Evolutionary conservation across 2,329 filamentous ascomycete genomes (phyloP), one percentile per base, ranked within the genome.

Genomic region (Colletotrichum tofieldiae): DNA sequence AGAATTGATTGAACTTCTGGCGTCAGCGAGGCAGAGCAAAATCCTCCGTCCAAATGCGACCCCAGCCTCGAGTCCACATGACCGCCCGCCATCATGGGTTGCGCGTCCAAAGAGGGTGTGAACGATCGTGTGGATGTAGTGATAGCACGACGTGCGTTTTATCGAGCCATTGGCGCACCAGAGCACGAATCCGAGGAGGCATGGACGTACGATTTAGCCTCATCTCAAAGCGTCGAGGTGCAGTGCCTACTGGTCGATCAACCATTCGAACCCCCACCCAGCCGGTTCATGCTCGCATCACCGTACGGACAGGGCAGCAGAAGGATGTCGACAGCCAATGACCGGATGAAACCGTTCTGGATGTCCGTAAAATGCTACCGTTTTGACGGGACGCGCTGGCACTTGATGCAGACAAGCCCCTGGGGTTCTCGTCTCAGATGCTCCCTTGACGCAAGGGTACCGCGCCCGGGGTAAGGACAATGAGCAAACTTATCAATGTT

Each of bases 321-420:
- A 26, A 43, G 52, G 5, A n/a, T 12, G n/a, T 51, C 3, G 55
- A 47, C 35, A 14, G 49, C 47, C 45, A 29, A 47, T n/a, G 41
- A 45, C 20, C 65, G 20, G 56, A 29, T 32, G 56, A 67, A 63
- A 69, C 69, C 59, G 65, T 64, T 41, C 37, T 52, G 6, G 23
- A 20, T n/a, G 35, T 35, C 55, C 55, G 65, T 61, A 23, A 39
- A 43, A 6, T 3, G 11, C 37, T 43, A 47, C 68, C 65, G 65
- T 72, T 59, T 47, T n/a, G 16, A 26, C 37, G 69, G 65, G 69
- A 72, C 65, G 69, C 41, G 59, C 69, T 29, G 59, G n/a, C 58
- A 51, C 23, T 54, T 69, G 69, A 62, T 56, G 64, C 65, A 71
- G 52, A 62, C 58, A 68, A 47, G 41, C 58, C 58, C 39, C 16